Evolutionary conservation across 768 basidiomycete species (phyloP).

Genomic region (Holtermanniella nyarrowii): DNA sequence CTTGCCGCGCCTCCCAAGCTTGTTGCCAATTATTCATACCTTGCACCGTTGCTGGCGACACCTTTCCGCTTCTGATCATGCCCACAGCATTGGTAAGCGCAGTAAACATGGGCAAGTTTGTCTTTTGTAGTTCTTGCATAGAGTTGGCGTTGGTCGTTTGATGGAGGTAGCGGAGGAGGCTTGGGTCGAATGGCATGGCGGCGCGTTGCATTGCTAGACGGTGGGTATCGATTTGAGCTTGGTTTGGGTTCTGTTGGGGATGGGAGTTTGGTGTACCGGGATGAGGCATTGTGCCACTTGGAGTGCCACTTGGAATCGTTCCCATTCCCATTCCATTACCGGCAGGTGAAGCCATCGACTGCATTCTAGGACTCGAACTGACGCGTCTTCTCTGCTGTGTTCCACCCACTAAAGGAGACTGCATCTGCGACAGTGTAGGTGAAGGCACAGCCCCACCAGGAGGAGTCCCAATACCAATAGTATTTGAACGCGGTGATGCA

Average conservation of each 20-base stretch:
- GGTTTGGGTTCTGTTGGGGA: too few species aligned
- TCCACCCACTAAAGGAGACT: too few species aligned
- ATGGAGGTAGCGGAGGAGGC: not conserved
- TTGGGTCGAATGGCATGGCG: not conserved
- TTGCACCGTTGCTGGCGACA: not conserved
- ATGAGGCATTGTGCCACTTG: too few species aligned
- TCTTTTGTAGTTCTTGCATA: not conserved
- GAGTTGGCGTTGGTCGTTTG: not conserved
- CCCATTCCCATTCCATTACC: too few species aligned
- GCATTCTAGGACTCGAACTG: not conserved
- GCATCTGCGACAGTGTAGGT: too few species aligned
- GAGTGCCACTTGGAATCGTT: too few species aligned
- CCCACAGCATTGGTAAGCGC: not conserved
- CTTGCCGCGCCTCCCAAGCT: constrained; percentile 9
- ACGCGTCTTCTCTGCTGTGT: too few species aligned
- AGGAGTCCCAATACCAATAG: too few species aligned
- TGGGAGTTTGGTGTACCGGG: too few species aligned
- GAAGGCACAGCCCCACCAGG: too few species aligned
- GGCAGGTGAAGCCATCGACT: not conserved
- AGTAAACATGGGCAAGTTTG: not conserved
- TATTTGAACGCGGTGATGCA: too few species aligned
- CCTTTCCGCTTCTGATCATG: not conserved
- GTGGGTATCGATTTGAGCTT: not conserved
- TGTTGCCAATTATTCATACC: constrained; percentile 11
- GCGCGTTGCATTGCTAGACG: not conserved